phyloP scores from a whole-genome alignment of 2,329 filamentous ascomycete species.

The Coniochaeta sp. region DNA sequence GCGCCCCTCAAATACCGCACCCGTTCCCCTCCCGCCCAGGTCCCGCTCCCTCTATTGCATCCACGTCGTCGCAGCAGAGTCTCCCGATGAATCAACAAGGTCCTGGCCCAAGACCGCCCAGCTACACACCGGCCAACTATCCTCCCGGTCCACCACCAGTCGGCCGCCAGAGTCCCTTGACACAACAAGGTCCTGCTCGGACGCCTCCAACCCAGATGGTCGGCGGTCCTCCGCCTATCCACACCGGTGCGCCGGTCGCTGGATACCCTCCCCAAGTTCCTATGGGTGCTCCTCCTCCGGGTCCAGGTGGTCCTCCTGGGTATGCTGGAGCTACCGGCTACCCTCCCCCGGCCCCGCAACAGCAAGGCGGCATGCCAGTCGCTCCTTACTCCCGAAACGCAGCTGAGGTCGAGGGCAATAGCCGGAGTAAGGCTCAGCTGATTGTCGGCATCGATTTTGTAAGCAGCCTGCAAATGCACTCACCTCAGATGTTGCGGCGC shows the following conservation, averaged over 20 bases:
- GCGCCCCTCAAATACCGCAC: constrained; percentile 41
- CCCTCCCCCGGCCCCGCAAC: constrained; percentile 32
- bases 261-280: constrained; percentile 53
- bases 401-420: constrained; percentile 78
- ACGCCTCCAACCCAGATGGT: constrained; percentile 54
- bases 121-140: constrained; percentile 52
- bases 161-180: constrained; percentile 46
- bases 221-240: constrained; percentile 59
- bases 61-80: constrained; percentile 38
- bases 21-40: constrained; percentile 32
- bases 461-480: constrained; percentile 26
- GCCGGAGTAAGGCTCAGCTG: constrained; percentile 87
- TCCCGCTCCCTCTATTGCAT: constrained; percentile 36
- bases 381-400: constrained; percentile 33
- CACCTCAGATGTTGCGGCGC: constrained; percentile 4
- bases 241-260: constrained; percentile 50
- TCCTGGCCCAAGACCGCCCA: constrained; percentile 53
- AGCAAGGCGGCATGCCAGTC: constrained; percentile 20
- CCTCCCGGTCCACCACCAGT: constrained; percentile 35
- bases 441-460: constrained; percentile 99
- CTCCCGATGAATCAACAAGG: constrained; percentile 57
- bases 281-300: constrained; percentile 30
- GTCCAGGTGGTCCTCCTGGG: constrained; percentile 35
- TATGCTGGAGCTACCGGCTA: constrained; percentile 41
- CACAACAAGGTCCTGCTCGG: constrained; percentile 38